Base-by-base conservation (phyloP, 306 rosid genomes). In the Sindora glabra region DNA sequence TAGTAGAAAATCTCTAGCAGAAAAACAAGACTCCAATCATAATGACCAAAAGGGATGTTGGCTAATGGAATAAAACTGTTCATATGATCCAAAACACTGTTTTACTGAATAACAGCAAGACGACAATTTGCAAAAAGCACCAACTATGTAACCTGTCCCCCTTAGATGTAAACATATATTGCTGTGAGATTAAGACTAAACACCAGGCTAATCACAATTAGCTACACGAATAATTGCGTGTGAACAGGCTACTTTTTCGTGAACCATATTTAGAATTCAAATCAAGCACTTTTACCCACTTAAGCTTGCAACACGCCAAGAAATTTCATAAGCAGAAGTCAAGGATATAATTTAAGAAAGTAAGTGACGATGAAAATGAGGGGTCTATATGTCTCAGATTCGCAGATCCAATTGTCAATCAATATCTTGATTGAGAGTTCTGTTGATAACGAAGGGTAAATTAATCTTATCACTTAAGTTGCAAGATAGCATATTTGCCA, bases 301-400 rank as follows among this genome's bases (percentile, higher is more conserved):
- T 25, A 46, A 21, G 55, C 30, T 47, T 44, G 51, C 34, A n/a
- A n/a, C n/a, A 9, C 15, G 56, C 55, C 10, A 3, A 23, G 15
- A 48, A 0, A 1, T 5, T 59, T 15, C 25, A 5, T 19, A 32
- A 25, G 32, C 38, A 18, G 50, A 62, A 44, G 56, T 57, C 58
- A 49, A 44, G 17, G 37, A 54, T 55, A 45, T 60, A 54, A 59
- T 51, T 14, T n/a, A 38, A 37, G 3, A 27, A 50, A n/a, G n/a
- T n/a, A 69, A 62, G 56, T 54, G 65, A 17, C 25, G 62, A 13
- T 26, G 18, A n/a, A 19, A 58, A 51, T 68, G 83, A 70, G 57
- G 83, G 83, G 70, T 65, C 87, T 64, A 64, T 73, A 49, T 81
- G 86, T 77, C 74, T 73, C 60, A 38, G 40, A 60, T 64, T 69